These are phyloP conservation scores for Colletotrichum higginsianum DNA, from an alignment of 2,329 filamentous ascomycete genomes.

Conservation along the genomic window DNA sequence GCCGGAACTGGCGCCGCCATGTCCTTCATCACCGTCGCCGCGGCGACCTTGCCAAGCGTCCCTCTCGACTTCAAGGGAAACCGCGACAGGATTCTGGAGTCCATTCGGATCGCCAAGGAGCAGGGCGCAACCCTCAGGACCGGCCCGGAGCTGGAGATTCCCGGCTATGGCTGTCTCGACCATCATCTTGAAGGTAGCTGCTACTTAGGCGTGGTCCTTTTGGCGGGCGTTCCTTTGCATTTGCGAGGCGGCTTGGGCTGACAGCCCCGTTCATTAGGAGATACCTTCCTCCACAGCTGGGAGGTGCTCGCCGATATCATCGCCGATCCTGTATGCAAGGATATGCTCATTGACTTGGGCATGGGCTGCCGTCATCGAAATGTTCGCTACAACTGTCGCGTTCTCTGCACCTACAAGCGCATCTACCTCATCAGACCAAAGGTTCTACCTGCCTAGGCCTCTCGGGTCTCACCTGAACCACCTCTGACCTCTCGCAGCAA, in stretches of 20 bases:
- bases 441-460: slow-evolving; percentile 52
- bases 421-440: slow-evolving; percentile 83
- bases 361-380: slow-evolving; percentile 71
- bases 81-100: slow-evolving; percentile 70
- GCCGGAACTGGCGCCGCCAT: slow-evolving; percentile 35
- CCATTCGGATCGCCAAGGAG: slow-evolving; percentile 60
- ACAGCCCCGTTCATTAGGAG: slow-evolving; percentile 72
- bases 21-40: slow-evolving; percentile 54
- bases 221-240: neutral
- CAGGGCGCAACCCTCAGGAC: slow-evolving; percentile 66
- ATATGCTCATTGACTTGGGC: slow-evolving; percentile 76
- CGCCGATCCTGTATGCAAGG: slow-evolving; percentile 70
- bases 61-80: slow-evolving; percentile 75
- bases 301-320: slow-evolving; percentile 75
- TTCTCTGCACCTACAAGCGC: slow-evolving; percentile 69
- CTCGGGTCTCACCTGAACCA: neutral
- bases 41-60: slow-evolving; percentile 53
- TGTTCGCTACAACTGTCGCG: slow-evolving; percentile 55
- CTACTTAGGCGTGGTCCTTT: neutral
- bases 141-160: slow-evolving; percentile 66
- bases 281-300: slow-evolving; percentile 72
- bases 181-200: slow-evolving; percentile 15
- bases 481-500: neutral
- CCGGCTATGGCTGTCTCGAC: slow-evolving; percentile 66
- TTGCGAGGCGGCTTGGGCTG: slow-evolving; percentile 62